These are phyloP conservation scores for Corymbia calophylla DNA, from an alignment of 441 rosid species.

Conservation along the genomic window DNA sequence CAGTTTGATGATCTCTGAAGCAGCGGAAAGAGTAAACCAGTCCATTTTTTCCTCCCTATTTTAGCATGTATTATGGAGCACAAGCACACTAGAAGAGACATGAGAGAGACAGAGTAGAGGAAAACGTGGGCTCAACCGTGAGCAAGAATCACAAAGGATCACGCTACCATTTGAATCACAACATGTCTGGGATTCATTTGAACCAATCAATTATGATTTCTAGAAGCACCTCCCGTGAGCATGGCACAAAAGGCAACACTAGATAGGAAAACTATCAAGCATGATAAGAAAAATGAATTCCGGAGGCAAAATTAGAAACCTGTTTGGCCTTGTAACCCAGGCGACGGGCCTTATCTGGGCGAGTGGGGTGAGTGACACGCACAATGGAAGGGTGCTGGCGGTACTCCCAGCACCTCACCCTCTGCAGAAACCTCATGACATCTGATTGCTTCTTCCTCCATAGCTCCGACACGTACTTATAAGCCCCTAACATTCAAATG, in stretches of 20 bases:
- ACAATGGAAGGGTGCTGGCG: conserved; percentile 67
- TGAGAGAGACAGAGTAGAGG: background rate
- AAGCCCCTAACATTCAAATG: conserved; percentile 23
- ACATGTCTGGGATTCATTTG: background rate
- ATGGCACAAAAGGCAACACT: background rate
- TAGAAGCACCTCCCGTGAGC: background rate
- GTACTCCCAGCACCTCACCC: conserved; percentile 82
- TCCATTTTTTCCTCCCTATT: background rate
- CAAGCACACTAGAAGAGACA: background rate
- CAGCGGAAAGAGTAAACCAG: background rate
- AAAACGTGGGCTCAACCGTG: background rate
- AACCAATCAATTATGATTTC: background rate
- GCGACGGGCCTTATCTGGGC: conserved; percentile 67
- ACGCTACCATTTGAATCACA: background rate
- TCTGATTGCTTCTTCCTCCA: conserved; percentile 73
- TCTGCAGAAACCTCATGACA: conserved; percentile 66
- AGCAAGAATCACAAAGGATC: background rate
- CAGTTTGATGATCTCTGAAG: background rate
- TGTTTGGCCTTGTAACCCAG: conserved; percentile 73
- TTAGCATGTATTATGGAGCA: background rate
- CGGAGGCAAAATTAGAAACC: conserved; percentile 16
- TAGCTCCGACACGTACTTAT: conserved; percentile 43
- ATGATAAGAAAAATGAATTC: background rate
- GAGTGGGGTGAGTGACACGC: conserved; percentile 53
- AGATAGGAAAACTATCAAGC: background rate